These are phyloP conservation scores for Nigrospora sphaerica DNA, from an alignment of 2,329 filamentous ascomycete genomes.

Conservation along the genomic window DNA sequence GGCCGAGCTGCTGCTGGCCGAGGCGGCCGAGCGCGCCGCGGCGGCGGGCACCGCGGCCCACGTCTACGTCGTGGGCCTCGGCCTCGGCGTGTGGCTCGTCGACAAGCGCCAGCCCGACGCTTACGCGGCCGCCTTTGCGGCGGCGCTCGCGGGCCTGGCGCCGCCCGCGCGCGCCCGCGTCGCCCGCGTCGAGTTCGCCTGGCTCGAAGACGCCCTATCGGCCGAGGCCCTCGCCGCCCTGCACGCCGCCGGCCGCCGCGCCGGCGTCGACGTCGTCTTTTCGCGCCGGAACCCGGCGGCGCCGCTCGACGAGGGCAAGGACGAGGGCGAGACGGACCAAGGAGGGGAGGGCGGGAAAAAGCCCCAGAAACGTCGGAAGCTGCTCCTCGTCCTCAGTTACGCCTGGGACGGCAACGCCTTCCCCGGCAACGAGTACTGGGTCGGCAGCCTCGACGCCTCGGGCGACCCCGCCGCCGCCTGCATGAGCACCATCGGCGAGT, in stretches of 20 bases:
- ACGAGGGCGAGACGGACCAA: constrained; percentile 3
- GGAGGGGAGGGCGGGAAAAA: too few species aligned
- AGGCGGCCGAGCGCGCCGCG: constrained; percentile 17
- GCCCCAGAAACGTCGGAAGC: too few species aligned
- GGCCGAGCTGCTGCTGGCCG: constrained; percentile 18
- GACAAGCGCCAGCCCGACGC: constrained; percentile 6
- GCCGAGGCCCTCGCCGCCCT: neutral
- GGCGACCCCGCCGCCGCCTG: constrained; percentile 25
- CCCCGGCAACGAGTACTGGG: constrained; percentile 26
- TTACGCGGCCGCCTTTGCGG: constrained; percentile 14
- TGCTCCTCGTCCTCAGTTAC: constrained; percentile 21
- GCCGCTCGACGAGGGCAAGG: constrained; percentile 9
- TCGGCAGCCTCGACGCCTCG: constrained; percentile 9
- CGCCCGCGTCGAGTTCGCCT: constrained; percentile 17
- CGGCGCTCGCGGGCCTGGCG: constrained; percentile 7
- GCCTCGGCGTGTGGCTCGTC: constrained; percentile 19
- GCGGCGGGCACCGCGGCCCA: constrained; percentile 13
- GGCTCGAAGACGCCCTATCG: constrained; percentile 3
- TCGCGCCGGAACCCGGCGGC: constrained; percentile 16
- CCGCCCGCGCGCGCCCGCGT: constrained; percentile 7
- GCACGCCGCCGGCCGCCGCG: neutral
- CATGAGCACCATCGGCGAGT: constrained; percentile 24
- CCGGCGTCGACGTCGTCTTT: constrained; percentile 13
- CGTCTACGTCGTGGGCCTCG: constrained; percentile 23
- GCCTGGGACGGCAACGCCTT: constrained; percentile 25